Evolutionary conservation across 2,329 filamentous ascomycete genomes (phyloP).

Genomic region (Aspergillus arachidicola): DNA sequence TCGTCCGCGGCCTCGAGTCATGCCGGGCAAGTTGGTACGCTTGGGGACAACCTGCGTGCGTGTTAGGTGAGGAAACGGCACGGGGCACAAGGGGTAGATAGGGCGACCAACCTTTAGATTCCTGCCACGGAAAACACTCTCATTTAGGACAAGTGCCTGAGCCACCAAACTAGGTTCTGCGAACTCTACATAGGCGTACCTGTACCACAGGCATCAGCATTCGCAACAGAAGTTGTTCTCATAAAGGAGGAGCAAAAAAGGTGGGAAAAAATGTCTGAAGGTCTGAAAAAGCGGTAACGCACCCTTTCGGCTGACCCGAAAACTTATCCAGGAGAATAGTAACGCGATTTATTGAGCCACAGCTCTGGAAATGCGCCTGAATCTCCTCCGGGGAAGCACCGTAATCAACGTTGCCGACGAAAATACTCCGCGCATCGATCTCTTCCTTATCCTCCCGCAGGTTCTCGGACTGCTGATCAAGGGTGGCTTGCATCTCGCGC

Average conservation of each 20-base stretch:
- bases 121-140: constrained; percentile 91
- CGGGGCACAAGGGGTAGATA: neutral
- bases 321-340: constrained; percentile 98
- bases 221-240: neutral
- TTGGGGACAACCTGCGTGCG: constrained; percentile 75
- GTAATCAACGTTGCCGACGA: constrained; percentile 98
- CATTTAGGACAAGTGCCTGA: constrained; percentile 91
- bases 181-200: constrained; percentile 99
- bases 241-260: neutral
- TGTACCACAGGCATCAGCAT: constrained; percentile 46
- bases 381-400: constrained; percentile 96
- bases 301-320: constrained; percentile 99
- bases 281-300: constrained; percentile 43
- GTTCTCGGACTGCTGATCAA: constrained; percentile 83
- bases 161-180: constrained; percentile 90
- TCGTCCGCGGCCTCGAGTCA: constrained; percentile 71
- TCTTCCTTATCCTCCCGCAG: constrained; percentile 93
- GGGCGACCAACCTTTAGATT: constrained; percentile 78
- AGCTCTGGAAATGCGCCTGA: constrained; percentile 96
- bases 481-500: constrained; percentile 80
- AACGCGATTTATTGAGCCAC: constrained; percentile 95
- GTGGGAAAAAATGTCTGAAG: too few relatives aligned
- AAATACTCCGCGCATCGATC: constrained; percentile 91
- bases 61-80: constrained; percentile 22
- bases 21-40: constrained; percentile 93